A percentile compares a stretch with the other conserved stretches of the same genome.
phyloP scores from a whole-genome alignment of 2,329 filamentous ascomycete species.

The Xylariaceae sp. region DNA sequence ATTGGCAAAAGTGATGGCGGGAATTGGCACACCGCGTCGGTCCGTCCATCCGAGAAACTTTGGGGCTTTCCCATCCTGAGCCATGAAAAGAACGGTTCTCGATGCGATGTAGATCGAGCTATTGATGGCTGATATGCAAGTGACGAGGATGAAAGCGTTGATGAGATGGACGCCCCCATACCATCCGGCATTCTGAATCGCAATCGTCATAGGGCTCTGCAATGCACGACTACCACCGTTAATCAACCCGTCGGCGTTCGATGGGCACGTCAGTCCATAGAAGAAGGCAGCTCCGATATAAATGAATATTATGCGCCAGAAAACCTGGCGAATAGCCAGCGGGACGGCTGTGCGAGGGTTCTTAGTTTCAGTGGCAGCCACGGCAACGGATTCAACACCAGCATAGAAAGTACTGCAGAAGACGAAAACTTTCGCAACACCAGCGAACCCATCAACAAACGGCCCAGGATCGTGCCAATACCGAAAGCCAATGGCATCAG shows the following conservation, averaged over 20 bases:
- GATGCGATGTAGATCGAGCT: conserved; percentile 79
- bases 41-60: conserved; percentile 72
- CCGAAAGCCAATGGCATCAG: conserved; percentile 68
- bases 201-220: conserved; percentile 75
- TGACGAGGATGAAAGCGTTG: conserved; percentile 78
- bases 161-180: conserved; percentile 75
- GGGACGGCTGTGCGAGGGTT: conserved; percentile 63
- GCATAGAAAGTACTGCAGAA: conserved; percentile 75
- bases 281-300: conserved; percentile 76
- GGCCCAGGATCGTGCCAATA: conserved; percentile 77
- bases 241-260: conserved; percentile 68
- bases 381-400: conserved; percentile 64
- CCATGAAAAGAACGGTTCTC: conserved; percentile 77
- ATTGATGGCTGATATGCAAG: conserved; percentile 75
- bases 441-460: conserved; percentile 71
- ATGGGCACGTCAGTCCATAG: conserved; percentile 75
- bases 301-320: conserved; percentile 66
- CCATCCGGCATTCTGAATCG: conserved; percentile 76
- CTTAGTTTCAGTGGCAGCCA: conserved; percentile 65
- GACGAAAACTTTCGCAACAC: conserved; percentile 69
- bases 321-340: conserved; percentile 64
- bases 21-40: conserved; percentile 64
- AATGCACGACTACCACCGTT: conserved; percentile 67
- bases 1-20: conserved; percentile 71
- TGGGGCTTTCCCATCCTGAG: conserved; percentile 74